Evolutionary conservation across 2,329 filamentous ascomycete genomes (phyloP).

Genomic region (Dryadomyces quercus-mongolicae): DNA sequence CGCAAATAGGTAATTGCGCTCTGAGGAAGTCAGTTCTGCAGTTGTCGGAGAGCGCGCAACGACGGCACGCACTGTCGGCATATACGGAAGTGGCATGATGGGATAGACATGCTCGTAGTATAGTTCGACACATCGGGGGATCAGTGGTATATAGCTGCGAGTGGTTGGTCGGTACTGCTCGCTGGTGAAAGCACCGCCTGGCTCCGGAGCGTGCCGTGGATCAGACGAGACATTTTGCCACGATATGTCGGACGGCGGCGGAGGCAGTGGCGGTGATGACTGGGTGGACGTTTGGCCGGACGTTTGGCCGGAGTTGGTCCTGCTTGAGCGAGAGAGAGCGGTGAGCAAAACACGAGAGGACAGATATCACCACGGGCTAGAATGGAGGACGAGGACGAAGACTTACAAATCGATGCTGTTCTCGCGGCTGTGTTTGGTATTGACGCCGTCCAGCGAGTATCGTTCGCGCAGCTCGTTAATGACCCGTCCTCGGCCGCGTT

Average conservation of each 20-base stretch:
- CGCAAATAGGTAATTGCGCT: constrained; percentile 37
- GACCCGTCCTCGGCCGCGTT: constrained; percentile 48
- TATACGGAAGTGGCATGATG: constrained; percentile 50
- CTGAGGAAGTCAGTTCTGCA: constrained; percentile 24
- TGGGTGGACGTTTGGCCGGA: constrained; percentile 13
- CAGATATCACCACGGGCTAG: too few relatives aligned
- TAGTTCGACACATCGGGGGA: constrained; percentile 45
- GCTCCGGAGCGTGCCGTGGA: constrained; percentile 20
- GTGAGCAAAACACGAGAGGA: background rate
- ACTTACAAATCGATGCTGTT: constrained; percentile 20
- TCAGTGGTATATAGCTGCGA: constrained; percentile 31
- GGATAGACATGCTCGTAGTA: constrained; percentile 52
- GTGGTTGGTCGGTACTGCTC: constrained; percentile 28
- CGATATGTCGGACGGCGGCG: constrained; percentile 15
- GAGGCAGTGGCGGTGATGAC: constrained; percentile 13
- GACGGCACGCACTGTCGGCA: constrained; percentile 39
- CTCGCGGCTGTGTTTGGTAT: constrained; percentile 24
- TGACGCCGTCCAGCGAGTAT: constrained; percentile 20
- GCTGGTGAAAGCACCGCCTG: constrained; percentile 24
- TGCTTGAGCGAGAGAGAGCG: background rate
- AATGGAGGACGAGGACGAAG: background rate
- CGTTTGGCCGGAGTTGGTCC: constrained; percentile 6
- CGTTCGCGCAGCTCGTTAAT: constrained; percentile 46
- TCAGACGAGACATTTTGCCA: constrained; percentile 20
- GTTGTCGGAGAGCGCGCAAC: constrained; percentile 25